These are phyloP conservation scores for Amanita pseudoporphyria DNA, from an alignment of 768 basidiomycete genomes.

Conservation along the genomic window DNA sequence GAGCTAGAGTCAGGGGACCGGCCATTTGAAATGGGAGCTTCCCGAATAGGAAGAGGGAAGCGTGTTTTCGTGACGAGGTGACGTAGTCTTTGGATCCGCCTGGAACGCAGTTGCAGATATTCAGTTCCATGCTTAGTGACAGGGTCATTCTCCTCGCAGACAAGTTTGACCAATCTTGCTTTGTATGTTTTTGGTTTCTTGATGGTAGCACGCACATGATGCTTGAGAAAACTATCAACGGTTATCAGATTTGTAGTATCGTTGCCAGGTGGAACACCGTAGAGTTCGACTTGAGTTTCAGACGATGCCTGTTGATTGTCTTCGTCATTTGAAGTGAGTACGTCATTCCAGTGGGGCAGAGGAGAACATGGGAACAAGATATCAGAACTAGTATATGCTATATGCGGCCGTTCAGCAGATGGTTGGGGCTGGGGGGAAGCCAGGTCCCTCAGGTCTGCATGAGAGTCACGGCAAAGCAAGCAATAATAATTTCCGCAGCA, in stretches of 20 bases:
- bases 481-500: not conserved
- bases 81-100: not conserved
- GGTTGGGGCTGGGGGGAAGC: not conserved
- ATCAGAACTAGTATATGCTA: too few relatives aligned
- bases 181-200: not conserved
- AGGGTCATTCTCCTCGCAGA: not conserved
- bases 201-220: not conserved
- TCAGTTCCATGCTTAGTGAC: not conserved
- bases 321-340: not conserved
- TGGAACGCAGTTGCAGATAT: not conserved
- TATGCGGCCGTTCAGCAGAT: not conserved
- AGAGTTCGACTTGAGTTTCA: not conserved
- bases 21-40: not conserved
- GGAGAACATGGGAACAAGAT: too few relatives aligned
- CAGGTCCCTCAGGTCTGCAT: not conserved
- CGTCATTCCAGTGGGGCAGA: too few relatives aligned
- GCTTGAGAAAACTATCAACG: not conserved
- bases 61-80: too few relatives aligned
- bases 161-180: not conserved
- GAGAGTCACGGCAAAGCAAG: not conserved
- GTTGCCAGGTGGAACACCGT: not conserved
- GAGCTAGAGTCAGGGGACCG: not conserved
- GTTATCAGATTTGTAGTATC: not conserved
- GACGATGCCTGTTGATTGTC: not conserved
- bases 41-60: too few relatives aligned